Evolutionary conservation across 495 filamentous ascomycete species (phyloP).

Genomic region (Astrothelium subdiscretum): DNA sequence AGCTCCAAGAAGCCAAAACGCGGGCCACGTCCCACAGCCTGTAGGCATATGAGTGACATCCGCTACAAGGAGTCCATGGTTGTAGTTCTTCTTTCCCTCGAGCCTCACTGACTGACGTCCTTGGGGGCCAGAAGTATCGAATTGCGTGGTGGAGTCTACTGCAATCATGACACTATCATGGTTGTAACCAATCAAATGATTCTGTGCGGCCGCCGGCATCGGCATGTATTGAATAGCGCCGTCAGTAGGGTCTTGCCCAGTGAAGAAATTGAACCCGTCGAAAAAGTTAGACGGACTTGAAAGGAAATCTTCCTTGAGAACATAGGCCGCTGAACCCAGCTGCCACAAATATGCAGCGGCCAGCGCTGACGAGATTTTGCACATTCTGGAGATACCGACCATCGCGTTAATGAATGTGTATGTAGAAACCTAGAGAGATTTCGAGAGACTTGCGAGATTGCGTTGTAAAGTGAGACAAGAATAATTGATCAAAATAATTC

Average conservation of each 20-base stretch:
- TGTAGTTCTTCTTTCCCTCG: constrained; percentile 20
- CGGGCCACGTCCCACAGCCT: constrained; percentile 24
- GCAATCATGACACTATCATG: constrained; percentile 14
- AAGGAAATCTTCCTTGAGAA: neutral
- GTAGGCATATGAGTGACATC: constrained; percentile 25
- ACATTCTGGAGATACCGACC: neutral
- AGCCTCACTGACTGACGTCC: constrained; percentile 26
- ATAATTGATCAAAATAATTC: neutral
- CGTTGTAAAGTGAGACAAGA: neutral
- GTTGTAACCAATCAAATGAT: constrained; percentile 5
- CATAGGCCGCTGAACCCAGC: neutral
- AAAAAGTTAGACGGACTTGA: constrained; percentile 33
- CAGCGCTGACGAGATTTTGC: neutral
- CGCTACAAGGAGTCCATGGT: constrained; percentile 21
- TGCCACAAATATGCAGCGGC: neutral
- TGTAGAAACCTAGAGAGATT: no score
- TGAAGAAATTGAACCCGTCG: constrained; percentile 39
- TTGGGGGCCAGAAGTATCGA: constrained; percentile 9
- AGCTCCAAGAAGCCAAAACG: constrained; percentile 21
- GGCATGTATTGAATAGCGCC: constrained; percentile 22
- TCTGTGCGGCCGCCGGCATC: constrained; percentile 1
- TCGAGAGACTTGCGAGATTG: neutral
- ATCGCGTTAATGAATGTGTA: neutral
- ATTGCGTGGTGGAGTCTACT: constrained; percentile 19
- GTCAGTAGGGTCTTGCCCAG: constrained; percentile 22